Conservation (phyloP, 257 asterid genomes). For the Capsicum pubescens region DNA sequence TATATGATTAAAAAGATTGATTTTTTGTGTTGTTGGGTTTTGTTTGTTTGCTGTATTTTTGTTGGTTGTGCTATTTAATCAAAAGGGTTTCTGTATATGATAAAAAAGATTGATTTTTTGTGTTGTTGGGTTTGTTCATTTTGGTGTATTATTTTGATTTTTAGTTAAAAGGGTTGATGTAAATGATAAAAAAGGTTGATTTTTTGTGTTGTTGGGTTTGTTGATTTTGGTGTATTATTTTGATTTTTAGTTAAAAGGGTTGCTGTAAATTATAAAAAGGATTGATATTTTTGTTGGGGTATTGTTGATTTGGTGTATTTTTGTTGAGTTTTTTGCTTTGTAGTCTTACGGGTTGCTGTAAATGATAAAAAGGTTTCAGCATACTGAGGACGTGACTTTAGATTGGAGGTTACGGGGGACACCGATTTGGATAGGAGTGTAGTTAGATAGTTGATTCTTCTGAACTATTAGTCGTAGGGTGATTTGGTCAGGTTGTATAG, state of each 20-base stretch:
- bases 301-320: neutral
- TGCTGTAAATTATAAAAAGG: neutral
- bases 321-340: slow-evolving; percentile 34
- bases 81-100: neutral
- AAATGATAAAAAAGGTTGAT: neutral
- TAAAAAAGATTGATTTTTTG: neutral
- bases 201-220: neutral
- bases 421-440: too few relatives aligned
- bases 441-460: too few relatives aligned
- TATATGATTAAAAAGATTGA: neutral
- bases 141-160: slow-evolving; percentile 40
- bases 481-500: too few relatives aligned
- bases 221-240: neutral
- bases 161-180: neutral
- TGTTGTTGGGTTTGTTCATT: neutral
- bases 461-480: too few relatives aligned
- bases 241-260: neutral
- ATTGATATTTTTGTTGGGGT: neutral
- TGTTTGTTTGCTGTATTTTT: neutral
- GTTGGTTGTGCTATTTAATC: slow-evolving; percentile 39
- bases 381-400: too few relatives aligned
- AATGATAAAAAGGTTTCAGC: neutral
- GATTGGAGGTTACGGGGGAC: too few relatives aligned
- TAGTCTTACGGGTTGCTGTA: neutral
- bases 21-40: neutral